Conservation (phyloP, 345 rosid species). For the Nasturtium officinale region DNA sequence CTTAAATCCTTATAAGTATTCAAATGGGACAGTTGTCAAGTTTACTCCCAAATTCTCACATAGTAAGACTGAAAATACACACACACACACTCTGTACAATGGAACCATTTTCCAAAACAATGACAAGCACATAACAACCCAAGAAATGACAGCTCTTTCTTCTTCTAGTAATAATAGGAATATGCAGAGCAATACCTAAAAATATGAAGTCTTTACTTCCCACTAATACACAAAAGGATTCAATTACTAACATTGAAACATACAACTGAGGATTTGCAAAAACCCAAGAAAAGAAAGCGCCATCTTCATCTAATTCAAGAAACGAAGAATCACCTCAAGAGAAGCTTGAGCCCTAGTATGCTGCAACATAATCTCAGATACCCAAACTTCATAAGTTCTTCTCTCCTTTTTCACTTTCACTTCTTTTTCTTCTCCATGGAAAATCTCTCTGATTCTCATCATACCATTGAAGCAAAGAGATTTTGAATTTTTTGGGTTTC, state of each 20-base stretch:
- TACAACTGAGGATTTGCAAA: background rate
- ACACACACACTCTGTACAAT: background rate
- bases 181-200: background rate
- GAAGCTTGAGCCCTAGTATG: constrained; percentile 95
- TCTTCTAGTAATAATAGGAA: background rate
- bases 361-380: constrained; percentile 95
- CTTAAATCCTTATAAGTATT: too few species aligned
- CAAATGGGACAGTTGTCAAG: background rate
- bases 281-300: background rate
- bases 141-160: background rate
- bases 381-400: constrained; percentile 91
- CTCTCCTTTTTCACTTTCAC: constrained; percentile 43
- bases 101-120: background rate
- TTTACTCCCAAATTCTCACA: background rate
- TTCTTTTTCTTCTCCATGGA: constrained; percentile 66
- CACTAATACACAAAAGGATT: too few species aligned
- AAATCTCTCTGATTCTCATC: constrained; percentile 69
- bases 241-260: too few species aligned
- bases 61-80: too few species aligned
- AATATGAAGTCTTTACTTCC: constrained; percentile 16
- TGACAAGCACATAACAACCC: background rate
- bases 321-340: constrained; percentile 56
- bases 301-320: constrained; percentile 14
- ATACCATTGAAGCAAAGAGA: constrained; percentile 68
- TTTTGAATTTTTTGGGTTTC: constrained; percentile 59